These are phyloP conservation scores for Verticillium dahliae DNA, from an alignment of 2,329 filamentous ascomycete species.

Conservation along the genomic window DNA sequence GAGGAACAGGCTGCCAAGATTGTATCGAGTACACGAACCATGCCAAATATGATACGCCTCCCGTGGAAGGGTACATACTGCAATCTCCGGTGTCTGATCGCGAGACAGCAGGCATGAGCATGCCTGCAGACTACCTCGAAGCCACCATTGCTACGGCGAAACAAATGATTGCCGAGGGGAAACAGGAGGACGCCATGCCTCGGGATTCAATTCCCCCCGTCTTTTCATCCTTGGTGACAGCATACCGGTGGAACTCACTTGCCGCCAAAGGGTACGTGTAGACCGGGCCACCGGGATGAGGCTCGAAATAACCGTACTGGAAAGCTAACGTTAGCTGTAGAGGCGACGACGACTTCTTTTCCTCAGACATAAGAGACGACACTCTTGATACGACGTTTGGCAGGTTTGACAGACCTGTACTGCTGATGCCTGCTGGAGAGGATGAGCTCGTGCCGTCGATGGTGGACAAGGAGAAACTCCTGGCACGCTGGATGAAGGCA, in stretches of 20 bases:
- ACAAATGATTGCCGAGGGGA: constrained; percentile 47
- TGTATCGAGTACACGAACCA: constrained; percentile 45
- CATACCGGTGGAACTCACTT: constrained; percentile 45
- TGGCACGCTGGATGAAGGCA: constrained; percentile 47
- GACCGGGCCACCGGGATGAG: too few relatives aligned
- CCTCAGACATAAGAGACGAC: constrained; percentile 58
- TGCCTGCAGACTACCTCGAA: constrained; percentile 32
- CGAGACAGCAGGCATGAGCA: constrained; percentile 48
- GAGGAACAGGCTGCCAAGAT: constrained; percentile 54
- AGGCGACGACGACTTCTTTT: constrained; percentile 82
- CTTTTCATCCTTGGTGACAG: constrained; percentile 36
- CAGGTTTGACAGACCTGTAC: constrained; percentile 47
- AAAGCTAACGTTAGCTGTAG: constrained; percentile 21
- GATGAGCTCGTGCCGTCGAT: constrained; percentile 57
- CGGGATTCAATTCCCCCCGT: not conserved
- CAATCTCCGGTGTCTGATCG: constrained; percentile 76
- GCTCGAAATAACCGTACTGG: not conserved
- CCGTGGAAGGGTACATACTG: constrained; percentile 66
- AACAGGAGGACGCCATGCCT: constrained; percentile 32
- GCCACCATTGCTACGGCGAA: constrained; percentile 41
- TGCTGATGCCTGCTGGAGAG: constrained; percentile 57
- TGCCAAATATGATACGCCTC: constrained; percentile 28
- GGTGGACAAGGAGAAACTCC: constrained; percentile 50
- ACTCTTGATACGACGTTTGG: constrained; percentile 58
- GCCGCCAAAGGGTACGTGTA: constrained; percentile 39